Conservation (phyloP, 108 stramenopile genomes). For the Fragilariopsis cylindrus region DNA sequence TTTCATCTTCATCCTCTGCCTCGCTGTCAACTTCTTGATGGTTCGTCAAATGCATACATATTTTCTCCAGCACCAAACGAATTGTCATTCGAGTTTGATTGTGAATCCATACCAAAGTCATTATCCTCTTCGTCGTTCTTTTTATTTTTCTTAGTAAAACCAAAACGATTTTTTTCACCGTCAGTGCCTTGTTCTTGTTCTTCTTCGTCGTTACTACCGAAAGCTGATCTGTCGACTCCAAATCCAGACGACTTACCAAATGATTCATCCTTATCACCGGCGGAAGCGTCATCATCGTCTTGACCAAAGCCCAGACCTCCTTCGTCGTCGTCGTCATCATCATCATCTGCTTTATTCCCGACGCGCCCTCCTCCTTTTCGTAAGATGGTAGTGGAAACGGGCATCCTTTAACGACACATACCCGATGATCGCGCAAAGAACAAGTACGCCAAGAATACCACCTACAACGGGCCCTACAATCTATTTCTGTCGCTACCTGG, state of each 20-base stretch:
- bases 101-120: constrained; percentile 24
- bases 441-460: constrained; percentile 17
- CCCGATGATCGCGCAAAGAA: constrained; percentile 25
- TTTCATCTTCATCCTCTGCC: constrained; percentile 21
- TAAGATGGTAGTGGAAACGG: constrained; percentile 13
- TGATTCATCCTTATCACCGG: constrained; percentile 4
- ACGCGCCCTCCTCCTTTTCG: neutral
- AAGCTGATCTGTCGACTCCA: constrained; percentile 8
- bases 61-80: neutral
- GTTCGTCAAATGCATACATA: constrained; percentile 36
- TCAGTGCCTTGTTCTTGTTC: constrained; percentile 16
- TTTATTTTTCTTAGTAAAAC: constrained; percentile 29
- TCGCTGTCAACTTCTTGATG: constrained; percentile 17
- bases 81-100: constrained; percentile 19
- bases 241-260: neutral
- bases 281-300: constrained; percentile 32
- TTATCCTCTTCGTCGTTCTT: constrained; percentile 5
- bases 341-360: constrained; percentile 11
- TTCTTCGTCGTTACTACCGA: constrained; percentile 3
- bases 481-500: neutral
- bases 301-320: constrained; percentile 3
- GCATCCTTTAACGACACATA: constrained; percentile 8
- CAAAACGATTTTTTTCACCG: constrained; percentile 34
- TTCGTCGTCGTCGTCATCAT: constrained; percentile 16
- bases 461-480: constrained; percentile 19